Conservation (phyloP, 1,139 yeast species). For the Pichia sp. region DNA sequence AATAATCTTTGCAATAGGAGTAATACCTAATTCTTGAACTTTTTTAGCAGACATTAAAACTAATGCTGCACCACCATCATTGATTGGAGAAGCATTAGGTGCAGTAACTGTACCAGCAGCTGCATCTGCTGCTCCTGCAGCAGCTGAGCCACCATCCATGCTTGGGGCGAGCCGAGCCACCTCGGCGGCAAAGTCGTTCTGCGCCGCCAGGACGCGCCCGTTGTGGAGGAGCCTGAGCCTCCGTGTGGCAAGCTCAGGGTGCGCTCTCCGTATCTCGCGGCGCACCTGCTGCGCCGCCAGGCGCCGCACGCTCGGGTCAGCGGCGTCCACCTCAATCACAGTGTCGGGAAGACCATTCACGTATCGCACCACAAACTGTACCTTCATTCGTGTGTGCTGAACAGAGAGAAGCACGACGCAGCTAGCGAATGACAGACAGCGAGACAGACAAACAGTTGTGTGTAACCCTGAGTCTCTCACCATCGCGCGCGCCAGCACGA, state of each 20-base stretch:
- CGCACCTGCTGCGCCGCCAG: conserved; percentile 40
- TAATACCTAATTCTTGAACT: conserved; percentile 74
- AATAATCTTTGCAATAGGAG: conserved; percentile 76
- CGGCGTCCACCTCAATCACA: conserved; percentile 26
- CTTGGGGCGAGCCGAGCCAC: too few species aligned
- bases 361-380: conserved; percentile 41
- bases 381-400: conserved; percentile 1
- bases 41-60: conserved; percentile 76
- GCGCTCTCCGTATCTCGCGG: conserved; percentile 34
- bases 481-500: background rate
- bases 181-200: conserved; percentile 50
- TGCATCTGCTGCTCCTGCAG: too few species aligned
- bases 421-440: background rate
- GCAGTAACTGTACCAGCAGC: conserved; percentile 97
- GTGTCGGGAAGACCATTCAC: conserved; percentile 43
- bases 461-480: background rate
- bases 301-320: conserved; percentile 22
- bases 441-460: background rate
- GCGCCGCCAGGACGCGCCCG: conserved; percentile 62
- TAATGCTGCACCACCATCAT: conserved; percentile 97
- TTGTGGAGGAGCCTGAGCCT: conserved; percentile 66
- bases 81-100: conserved; percentile 90
- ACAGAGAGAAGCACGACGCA: background rate
- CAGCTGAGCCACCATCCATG: too few species aligned
- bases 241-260: conserved; percentile 35